Percentiles rank a stretch among this genome's conserved stretches.
Conservation (phyloP, 2,329 filamentous ascomycete genomes). For the Botrytis aclada region DNA sequence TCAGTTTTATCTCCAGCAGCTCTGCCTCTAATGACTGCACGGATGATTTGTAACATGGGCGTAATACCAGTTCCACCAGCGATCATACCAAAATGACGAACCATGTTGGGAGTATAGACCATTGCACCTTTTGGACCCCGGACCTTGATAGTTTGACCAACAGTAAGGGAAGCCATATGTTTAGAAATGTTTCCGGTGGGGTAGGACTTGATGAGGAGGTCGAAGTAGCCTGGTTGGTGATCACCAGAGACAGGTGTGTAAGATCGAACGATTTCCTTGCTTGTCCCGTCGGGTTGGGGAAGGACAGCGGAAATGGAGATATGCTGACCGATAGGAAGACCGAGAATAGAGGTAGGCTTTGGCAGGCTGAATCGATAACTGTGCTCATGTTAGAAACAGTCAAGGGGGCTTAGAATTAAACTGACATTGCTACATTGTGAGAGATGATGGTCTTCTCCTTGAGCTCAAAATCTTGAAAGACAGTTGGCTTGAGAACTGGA, state of each 20-base stretch:
- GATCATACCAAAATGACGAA: conserved; percentile 95
- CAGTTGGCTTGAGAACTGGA: conserved; percentile 80
- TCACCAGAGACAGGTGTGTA: conserved; percentile 92
- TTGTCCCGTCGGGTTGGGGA: conserved; percentile 60
- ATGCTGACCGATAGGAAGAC: conserved; percentile 97
- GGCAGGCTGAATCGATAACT: conserved; percentile 93
- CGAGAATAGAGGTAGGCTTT: conserved; percentile 73
- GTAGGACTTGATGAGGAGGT: conserved; percentile 97
- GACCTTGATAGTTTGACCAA: conserved; percentile 87
- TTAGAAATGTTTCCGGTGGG: conserved; percentile 96
- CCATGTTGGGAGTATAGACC: conserved; percentile 96
- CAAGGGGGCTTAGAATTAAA: conserved; percentile 9
- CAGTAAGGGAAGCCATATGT: conserved; percentile 76
- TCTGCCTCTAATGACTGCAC: conserved; percentile 81
- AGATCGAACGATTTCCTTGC: conserved; percentile 82
- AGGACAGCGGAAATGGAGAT: conserved; percentile 89
- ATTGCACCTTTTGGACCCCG: conserved; percentile 96
- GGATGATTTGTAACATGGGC: conserved; percentile 95
- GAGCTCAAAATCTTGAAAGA: conserved; percentile 89
- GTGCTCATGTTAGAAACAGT: conserved; percentile 7
- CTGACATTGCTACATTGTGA: conserved; percentile 94
- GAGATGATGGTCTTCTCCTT: conserved; percentile 94
- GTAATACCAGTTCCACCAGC: conserved; percentile 97
- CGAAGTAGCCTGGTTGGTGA: conserved; percentile 86
- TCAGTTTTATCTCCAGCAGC: conserved; percentile 78